phyloP scores from a whole-genome alignment of 73 alveolate species.

The Diophrys sp. region DNA sequence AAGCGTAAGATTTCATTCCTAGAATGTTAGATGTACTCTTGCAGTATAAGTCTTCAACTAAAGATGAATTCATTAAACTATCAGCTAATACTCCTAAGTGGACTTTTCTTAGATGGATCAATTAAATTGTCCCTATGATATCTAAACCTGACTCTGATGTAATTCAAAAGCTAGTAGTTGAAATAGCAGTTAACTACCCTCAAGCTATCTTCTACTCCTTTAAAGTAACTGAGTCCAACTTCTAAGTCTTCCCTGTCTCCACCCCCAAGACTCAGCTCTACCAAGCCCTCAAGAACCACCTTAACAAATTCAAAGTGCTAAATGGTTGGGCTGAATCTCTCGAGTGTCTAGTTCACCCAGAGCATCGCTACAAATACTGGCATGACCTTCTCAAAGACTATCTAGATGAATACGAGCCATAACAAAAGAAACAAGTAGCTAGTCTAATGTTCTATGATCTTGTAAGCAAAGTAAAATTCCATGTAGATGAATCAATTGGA shows the following conservation, averaged over 20 bases:
- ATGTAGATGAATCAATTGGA: conserved; percentile 72
- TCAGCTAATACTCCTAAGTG: conserved; percentile 75
- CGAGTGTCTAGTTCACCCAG: conserved; percentile 93
- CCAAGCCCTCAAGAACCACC: conserved; percentile 61
- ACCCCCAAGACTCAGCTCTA: conserved; percentile 49
- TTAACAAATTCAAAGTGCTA: conserved; percentile 46
- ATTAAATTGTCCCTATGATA: conserved; percentile 75
- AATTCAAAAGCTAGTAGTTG: conserved; percentile 63
- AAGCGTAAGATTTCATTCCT: conserved; percentile 85
- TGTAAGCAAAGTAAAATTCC: conserved; percentile 47
- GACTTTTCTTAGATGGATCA: conserved; percentile 84
- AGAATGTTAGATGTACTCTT: conserved; percentile 73
- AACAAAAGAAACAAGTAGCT: conserved; percentile 53
- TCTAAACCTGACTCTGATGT: conserved; percentile 70
- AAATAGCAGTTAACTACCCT: conserved; percentile 66
- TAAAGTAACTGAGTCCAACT: conserved; percentile 49
- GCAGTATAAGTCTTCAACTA: conserved; percentile 54
- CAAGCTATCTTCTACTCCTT: conserved; percentile 87
- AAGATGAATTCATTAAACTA: conserved; percentile 56
- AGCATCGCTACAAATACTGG: conserved; percentile 91
- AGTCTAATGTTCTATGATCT: conserved; percentile 60
- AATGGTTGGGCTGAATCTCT: conserved; percentile 87
- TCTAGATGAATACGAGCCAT: conserved; percentile 51
- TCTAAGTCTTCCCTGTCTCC: conserved; percentile 17
- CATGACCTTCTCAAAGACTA: conserved; percentile 70